Base-by-base conservation (phyloP, 768 basidiomycete species). In the Podaxis sp. region DNA sequence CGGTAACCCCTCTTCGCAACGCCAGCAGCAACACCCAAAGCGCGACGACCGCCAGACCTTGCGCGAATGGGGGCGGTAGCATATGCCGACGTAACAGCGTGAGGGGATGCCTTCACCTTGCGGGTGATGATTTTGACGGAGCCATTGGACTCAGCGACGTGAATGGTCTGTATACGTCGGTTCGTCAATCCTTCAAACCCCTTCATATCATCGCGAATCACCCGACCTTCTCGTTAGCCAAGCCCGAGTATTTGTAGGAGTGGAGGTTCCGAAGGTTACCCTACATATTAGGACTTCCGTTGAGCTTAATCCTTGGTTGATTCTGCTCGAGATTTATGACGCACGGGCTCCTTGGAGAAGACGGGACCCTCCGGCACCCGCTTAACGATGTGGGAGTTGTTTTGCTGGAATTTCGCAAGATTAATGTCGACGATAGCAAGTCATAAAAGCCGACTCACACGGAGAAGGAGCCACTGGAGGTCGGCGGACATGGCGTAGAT, bases 391-490 rank as follows among this genome's bases (percentile, higher is more conserved):
- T 88, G 93, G 66, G 93, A 89, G 84, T 89, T 95, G 81, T 84
- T 80, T 70, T 90, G 87, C 90, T 95, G 73, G 12, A 64, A 64
- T 60, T 60, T 54, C 51, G 41, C 52, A 54, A 41, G 52, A 36
- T 33, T 60, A 26, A 37, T 8, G 24, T 55, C 64, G 40, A 61
- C 64, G n/a, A 4, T 44, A 26, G 24, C 28, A 13, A 5, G 46
- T 7, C 26, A 13, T 7, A 38, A 24, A 5, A 63, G 48, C 8
- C 57, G 50, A 86, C 89, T 73, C 72, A 93, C 91, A 73, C 91
- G 91, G 75, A 93, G 78, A 65, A 96, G 89, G 75, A 95, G 88
- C 95, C 95, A 96, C 81, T 95, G 85, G 77, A 96, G 91, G 76
- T 96, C 93, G 81, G 80, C 73, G 71, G 92, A 93, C 92, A 94